Evolutionary conservation across 495 filamentous ascomycete genomes (phyloP).

Genomic region (Cercophora newfieldiana): DNA sequence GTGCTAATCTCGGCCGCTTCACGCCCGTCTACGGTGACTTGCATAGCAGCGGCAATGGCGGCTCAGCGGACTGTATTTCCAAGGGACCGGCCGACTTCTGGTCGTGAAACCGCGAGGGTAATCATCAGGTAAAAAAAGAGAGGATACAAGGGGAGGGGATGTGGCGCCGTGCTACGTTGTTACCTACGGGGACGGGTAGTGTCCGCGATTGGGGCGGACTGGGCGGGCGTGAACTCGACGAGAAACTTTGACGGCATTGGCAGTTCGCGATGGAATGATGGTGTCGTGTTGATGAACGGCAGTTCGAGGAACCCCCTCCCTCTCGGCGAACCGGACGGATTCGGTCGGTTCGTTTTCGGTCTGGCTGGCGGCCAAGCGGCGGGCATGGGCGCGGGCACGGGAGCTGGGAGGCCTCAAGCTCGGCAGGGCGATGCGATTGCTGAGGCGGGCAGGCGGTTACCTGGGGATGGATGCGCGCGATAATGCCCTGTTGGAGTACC

Average conservation of each 20-base stretch:
- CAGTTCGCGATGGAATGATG: neutral
- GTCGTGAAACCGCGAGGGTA: neutral
- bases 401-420: constrained; percentile 4
- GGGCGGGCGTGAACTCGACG: neutral
- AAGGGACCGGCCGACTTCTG: neutral
- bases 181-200: neutral
- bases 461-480: neutral
- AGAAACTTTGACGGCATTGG: neutral
- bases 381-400: neutral
- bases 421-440: neutral
- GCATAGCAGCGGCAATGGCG: neutral
- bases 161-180: neutral
- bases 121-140: constrained; percentile 1
- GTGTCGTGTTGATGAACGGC: neutral
- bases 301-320: neutral
- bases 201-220: too few species aligned
- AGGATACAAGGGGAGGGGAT: neutral
- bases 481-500: constrained; percentile 1
- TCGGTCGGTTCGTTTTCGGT: neutral
- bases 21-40: neutral
- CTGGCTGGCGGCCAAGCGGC: neutral
- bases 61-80: neutral
- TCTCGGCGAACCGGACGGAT: neutral
- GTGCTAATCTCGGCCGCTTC: neutral
- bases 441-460: neutral